Base-by-base conservation (phyloP, 73 alveolate species). In the Uronychia binucleata region DNA sequence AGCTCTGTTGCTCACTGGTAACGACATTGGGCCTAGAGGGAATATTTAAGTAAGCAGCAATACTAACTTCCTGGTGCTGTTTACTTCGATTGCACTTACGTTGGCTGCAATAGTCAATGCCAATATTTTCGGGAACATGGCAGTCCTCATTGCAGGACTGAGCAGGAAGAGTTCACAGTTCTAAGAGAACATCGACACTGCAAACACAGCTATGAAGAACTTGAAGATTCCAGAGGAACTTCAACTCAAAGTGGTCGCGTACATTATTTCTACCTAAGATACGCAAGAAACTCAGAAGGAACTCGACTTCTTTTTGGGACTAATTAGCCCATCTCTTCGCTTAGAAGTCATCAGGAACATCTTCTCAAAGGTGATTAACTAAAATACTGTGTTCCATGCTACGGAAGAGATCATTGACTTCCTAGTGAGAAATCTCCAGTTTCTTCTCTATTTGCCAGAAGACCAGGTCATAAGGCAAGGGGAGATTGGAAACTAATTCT, bases 31-130 rank as follows among this genome's bases (percentile, higher is more conserved):
- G 1, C 87, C 87, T 33, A 78, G 30, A 78, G 81, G 81, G 28
- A 1, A 26, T 1, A 30, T 75, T 1, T 58, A 75, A 75, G 59
- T 75, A 1, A 30, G 26, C 57, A 28, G 28, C 57, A 32, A 30
- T n/a, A n/a, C 81, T 30, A 1, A 26, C 1, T 19, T 75, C 57
- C 81, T 75, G n/a, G n/a, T n/a, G n/a, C n/a, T n/a, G n/a, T n/a
- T n/a, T n/a, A n/a, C n/a, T n/a, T n/a, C n/a, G n/a, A n/a, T n/a
- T n/a, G n/a, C n/a, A n/a, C n/a, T n/a, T n/a, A n/a, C n/a, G n/a
- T n/a, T n/a, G n/a, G n/a, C n/a, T n/a, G 86, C 91, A 26, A 77
- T 86, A 1, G 58, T 86, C 28, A 77, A 59, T 60, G 92, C 92
- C 0, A 59, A 79, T 29, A 27, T 86, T 1, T 86, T 86, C 33